These are phyloP conservation scores for Tolypocladium capitatum DNA, from an alignment of 2,329 filamentous ascomycete species.

Conservation along the genomic window DNA sequence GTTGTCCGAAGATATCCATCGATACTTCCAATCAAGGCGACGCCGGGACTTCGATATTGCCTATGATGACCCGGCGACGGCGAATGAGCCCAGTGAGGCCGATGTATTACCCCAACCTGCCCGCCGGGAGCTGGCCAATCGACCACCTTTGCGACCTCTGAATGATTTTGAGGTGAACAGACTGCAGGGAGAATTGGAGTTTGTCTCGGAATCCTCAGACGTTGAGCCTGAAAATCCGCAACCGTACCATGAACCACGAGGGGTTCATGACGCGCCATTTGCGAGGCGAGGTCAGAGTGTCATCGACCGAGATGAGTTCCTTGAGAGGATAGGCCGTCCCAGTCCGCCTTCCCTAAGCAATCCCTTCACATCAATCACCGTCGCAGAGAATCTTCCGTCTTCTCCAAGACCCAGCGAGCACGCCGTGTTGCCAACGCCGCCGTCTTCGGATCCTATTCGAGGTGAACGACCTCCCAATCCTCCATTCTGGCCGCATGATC, in stretches of 20 bases:
- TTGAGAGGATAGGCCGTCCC: neutral
- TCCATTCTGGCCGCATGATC: neutral
- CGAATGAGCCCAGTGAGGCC: neutral
- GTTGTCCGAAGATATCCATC: constrained; percentile 14
- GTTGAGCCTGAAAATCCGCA: neutral
- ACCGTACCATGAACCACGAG: neutral
- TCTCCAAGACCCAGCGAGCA: neutral
- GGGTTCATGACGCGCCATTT: neutral
- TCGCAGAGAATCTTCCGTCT: neutral
- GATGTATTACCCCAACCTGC: neutral
- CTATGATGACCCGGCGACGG: constrained; percentile 20
- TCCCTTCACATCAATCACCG: neutral
- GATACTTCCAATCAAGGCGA: constrained; percentile 15
- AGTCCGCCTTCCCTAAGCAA: neutral
- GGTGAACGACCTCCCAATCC: neutral
- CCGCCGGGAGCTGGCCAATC: neutral
- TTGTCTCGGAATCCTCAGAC: constrained; percentile 2
- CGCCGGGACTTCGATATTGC: constrained; percentile 18
- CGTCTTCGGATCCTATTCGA: neutral
- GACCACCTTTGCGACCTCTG: constrained; percentile 7
- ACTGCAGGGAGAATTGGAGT: constrained; percentile 6
- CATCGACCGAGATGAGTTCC: neutral
- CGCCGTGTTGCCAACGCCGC: neutral
- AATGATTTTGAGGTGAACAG: constrained; percentile 7
- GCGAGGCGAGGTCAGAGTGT: neutral